A percentile compares a stretch with the other conserved stretches of the same genome.
These are phyloP conservation scores for Metahyphopichia silvanorum DNA, from an alignment of 805 yeast species.

Conservation along the genomic window DNA sequence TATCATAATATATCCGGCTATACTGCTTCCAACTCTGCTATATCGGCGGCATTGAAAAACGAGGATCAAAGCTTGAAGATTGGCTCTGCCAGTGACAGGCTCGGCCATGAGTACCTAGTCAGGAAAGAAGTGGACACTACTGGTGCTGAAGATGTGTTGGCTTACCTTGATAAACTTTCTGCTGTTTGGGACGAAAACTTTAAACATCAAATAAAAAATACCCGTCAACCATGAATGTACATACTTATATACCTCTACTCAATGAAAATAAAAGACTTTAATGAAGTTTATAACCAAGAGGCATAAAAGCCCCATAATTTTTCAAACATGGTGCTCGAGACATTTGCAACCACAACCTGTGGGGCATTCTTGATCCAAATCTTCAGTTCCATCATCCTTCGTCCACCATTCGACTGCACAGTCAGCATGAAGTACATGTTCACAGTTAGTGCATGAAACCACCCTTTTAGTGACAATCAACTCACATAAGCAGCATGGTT, in stretches of 20 bases:
- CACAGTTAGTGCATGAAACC: constrained; percentile 69
- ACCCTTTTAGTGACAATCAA: constrained; percentile 56
- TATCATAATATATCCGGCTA: constrained; percentile 90
- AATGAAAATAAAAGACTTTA: too few relatives aligned
- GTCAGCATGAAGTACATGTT: constrained; percentile 71
- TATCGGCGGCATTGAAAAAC: constrained; percentile 47
- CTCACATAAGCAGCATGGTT: constrained; percentile 66
- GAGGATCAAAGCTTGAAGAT: constrained; percentile 51
- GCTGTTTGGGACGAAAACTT: constrained; percentile 73
- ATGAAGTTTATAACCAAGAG: too few relatives aligned
- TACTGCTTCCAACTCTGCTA: constrained; percentile 84
- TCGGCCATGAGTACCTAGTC: constrained; percentile 64
- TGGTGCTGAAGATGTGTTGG: constrained; percentile 65
- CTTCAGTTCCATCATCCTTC: constrained; percentile 14
- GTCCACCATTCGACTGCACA: constrained; percentile 87
- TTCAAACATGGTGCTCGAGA: constrained; percentile 24
- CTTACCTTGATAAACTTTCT: constrained; percentile 55
- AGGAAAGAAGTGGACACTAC: constrained; percentile 54
- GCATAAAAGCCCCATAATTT: too few relatives aligned
- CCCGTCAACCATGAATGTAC: constrained; percentile 25
- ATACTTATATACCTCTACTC: too few relatives aligned
- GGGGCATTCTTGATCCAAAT: constrained; percentile 52
- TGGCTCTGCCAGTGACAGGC: constrained; percentile 68
- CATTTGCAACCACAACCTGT: constrained; percentile 86
- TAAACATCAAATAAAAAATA: constrained; percentile 66